Evolutionary conservation across 257 asterid species (phyloP).

Genomic region (Rhazya stricta): DNA sequence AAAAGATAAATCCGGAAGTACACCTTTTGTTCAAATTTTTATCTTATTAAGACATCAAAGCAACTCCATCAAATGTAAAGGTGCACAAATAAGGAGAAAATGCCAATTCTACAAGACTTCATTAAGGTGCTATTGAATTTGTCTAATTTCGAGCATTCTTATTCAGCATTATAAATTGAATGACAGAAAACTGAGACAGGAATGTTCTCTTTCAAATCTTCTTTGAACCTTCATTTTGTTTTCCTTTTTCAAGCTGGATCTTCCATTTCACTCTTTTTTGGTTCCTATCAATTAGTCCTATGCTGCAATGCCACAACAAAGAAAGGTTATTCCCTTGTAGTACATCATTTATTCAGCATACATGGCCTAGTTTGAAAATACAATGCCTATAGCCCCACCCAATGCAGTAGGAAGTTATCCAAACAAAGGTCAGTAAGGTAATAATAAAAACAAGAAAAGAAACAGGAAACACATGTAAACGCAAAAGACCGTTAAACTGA

Average conservation of each 20-base stretch:
- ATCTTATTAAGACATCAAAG: not conserved
- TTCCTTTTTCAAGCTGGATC: not conserved
- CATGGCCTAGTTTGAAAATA: not conserved
- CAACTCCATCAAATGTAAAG: not conserved
- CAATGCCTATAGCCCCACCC: not conserved
- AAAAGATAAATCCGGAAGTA: not conserved
- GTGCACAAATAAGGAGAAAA: not conserved
- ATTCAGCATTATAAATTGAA: not conserved
- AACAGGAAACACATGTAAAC: not conserved
- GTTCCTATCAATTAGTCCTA: not conserved
- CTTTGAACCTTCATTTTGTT: not conserved
- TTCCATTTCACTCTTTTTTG: not conserved
- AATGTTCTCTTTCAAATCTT: not conserved
- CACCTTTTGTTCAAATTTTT: not conserved
- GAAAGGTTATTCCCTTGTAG: not conserved
- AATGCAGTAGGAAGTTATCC: not conserved
- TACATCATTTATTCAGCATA: not conserved
- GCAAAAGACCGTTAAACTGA: not conserved
- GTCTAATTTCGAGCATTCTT: not conserved
- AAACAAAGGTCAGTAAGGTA: not conserved
- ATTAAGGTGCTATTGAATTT: not conserved
- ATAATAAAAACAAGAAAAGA: not conserved
- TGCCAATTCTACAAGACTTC: not conserved
- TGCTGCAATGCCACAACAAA: not conserved
- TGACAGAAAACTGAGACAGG: not conserved